A percentile compares a stretch with the other conserved stretches of the same genome.
phyloP scores from a whole-genome alignment of 176 grass and related monocot species.

The Elymus sibiricus region DNA sequence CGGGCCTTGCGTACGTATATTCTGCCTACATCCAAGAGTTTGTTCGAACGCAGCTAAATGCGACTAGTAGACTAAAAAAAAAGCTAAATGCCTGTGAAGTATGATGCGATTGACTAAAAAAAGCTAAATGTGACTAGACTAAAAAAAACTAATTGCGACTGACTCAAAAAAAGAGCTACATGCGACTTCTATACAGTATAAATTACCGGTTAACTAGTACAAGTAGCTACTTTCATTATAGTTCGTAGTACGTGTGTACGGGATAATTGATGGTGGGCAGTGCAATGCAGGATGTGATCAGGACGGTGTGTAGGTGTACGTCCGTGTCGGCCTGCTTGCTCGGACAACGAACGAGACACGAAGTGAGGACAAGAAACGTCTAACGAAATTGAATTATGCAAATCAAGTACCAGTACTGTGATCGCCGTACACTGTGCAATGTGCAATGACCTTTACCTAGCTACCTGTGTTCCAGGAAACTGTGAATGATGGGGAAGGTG shows the following conservation, averaged over 20 bases:
- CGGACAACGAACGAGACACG: neutral
- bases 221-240: neutral
- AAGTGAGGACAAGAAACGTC: neutral
- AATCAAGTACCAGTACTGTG: neutral
- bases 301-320: neutral
- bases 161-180: no score
- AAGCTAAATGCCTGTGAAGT: no score
- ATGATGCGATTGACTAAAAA: no score
- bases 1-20: neutral
- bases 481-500: neutral
- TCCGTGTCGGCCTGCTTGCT: neutral
- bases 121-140: no score
- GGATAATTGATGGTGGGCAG: neutral
- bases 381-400: constrained; percentile 15
- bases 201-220: neutral
- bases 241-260: neutral
- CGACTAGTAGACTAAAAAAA: no score
- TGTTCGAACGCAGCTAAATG: neutral
- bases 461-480: neutral
- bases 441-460: neutral
- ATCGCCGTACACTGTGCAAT: neutral
- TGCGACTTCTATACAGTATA: neutral
- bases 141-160: no score
- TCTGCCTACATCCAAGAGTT: neutral
- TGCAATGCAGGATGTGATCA: constrained; percentile 16